phyloP scores from a whole-genome alignment of 768 basidiomycete species.

The Rhodotorula toruloides region DNA sequence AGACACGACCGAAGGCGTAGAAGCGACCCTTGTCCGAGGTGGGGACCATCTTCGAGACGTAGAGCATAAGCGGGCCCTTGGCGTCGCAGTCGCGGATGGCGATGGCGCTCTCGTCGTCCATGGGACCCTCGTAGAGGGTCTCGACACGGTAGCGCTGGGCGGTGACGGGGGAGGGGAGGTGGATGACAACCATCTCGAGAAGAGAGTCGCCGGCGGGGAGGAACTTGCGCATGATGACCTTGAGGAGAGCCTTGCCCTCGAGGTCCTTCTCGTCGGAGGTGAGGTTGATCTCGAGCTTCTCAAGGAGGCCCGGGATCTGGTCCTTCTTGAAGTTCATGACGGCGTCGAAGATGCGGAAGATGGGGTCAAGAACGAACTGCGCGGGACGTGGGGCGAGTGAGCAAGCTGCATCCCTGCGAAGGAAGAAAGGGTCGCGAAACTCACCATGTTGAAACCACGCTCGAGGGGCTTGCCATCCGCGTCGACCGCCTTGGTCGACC shows the following conservation, averaged over 20 bases:
- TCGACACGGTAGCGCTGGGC: conserved; percentile 98
- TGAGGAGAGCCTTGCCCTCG: conserved; percentile 92
- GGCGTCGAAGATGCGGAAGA: conserved; percentile 95
- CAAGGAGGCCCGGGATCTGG: conserved; percentile 69
- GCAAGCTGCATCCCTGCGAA: neutral
- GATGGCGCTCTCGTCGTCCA: conserved; percentile 99
- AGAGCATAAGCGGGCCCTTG: conserved; percentile 89
- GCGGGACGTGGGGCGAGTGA: neutral
- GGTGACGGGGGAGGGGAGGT: conserved; percentile 93
- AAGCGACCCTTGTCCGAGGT: conserved; percentile 99
- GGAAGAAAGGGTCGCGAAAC: neutral
- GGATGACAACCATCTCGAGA: conserved; percentile 99
- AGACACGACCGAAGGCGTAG: conserved; percentile 99
- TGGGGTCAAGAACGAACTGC: conserved; percentile 94
- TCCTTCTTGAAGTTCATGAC: conserved; percentile 99
- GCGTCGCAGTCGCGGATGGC: conserved; percentile 98
- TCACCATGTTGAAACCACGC: conserved; percentile 83
- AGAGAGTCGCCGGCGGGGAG: conserved; percentile 97
- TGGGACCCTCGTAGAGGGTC: conserved; percentile 98
- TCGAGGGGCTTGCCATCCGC: conserved; percentile 87
- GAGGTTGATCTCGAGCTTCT: conserved; percentile 93
- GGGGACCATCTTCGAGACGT: conserved; percentile 98
- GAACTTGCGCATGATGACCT: conserved; percentile 99
- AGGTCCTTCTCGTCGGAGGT: conserved; percentile 80
- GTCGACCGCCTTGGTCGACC: conserved; percentile 71